Evolutionary conservation across 495 filamentous ascomycete species (phyloP), one percentile per base, ranked within the genome.

Genomic region (Lophiostoma macrostomum): DNA sequence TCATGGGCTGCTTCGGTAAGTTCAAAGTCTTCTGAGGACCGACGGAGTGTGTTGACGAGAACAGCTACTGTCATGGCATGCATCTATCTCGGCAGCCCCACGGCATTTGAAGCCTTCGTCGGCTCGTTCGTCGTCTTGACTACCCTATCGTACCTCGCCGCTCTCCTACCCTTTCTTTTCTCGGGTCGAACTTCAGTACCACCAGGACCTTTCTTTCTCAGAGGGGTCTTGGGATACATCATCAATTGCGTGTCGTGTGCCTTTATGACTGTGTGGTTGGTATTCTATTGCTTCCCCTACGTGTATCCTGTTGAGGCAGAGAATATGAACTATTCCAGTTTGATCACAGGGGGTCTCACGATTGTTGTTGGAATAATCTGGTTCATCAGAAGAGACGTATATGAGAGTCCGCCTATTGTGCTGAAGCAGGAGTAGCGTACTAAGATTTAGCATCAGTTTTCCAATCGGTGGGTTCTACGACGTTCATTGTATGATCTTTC

Each of bases 31-130:
- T 8, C 6, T 20, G 18, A 5, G 10, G 12, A 31, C 28, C 5
- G 5, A 14, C 6, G 5, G 5, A 18, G 5, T 47, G 16, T 34
- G 14, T 13, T 23, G 5, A 47, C 6, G 5, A 4, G 13, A 2
- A 23, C 20, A 40, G 22, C 47, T 22, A 87, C 84, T 8, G 69
- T 79, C 43, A 73, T 93, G 8, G 88, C 83, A 12, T 81, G 79
- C 56, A 88, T 91, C 62, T 85, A 86, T 19, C 69, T 91, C 7
- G 86, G 84, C 13, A 81, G 74, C 37, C 73, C 74, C 0, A 86
- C 84, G 0, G 88, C 88, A 0, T 93, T 93, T 72, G 74, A 76
- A 29, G 84, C 84, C 50, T 77, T 91, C 4, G 81, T 87, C 1
- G 84, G 83, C 1, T 81, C 76, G 0, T 90, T 88, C 63, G 80